These are phyloP conservation scores for Mycena polygramma DNA, from an alignment of 768 basidiomycete genomes.

Conservation along the genomic window DNA sequence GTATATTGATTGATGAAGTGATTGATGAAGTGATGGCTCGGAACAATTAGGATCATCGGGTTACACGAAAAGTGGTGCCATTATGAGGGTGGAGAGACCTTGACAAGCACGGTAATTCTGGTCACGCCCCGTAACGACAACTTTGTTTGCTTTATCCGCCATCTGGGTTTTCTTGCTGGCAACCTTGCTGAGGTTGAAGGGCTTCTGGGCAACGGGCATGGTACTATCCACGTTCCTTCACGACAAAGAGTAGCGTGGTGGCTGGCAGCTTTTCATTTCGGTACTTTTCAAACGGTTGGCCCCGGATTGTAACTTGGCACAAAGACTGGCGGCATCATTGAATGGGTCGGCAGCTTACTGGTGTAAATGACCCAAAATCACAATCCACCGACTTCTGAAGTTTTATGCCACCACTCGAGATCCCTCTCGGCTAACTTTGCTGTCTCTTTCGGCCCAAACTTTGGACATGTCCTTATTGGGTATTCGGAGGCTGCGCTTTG, in stretches of 20 bases:
- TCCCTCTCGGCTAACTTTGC: no score
- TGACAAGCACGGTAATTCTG: not conserved
- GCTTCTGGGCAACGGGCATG: not conserved
- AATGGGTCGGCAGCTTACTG: not conserved
- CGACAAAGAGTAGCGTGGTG: slow-evolving; percentile 7
- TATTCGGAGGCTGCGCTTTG: slow-evolving; percentile 29
- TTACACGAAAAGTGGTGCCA: no score
- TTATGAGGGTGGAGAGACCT: no score
- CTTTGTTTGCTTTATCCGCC: not conserved
- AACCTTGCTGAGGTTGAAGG: not conserved
- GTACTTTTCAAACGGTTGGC: slow-evolving; percentile 3
- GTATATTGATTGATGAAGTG: no score
- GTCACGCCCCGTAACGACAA: not conserved
- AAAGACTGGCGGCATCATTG: slow-evolving; percentile 9
- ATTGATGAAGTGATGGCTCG: no score
- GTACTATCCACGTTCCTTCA: not conserved
- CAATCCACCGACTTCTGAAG: not conserved
- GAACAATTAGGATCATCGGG: no score
- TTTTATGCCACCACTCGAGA: not conserved
- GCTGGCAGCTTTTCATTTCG: slow-evolving; percentile 22
- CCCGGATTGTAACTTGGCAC: slow-evolving; percentile 8
- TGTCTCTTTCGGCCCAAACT: not conserved
- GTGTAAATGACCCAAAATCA: not conserved
- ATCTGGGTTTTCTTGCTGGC: no score
- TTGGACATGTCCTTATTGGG: slow-evolving; percentile 2